Conservation (phyloP, 202 grass and related monocot species). For the Cymbopogon flexuosus region DNA sequence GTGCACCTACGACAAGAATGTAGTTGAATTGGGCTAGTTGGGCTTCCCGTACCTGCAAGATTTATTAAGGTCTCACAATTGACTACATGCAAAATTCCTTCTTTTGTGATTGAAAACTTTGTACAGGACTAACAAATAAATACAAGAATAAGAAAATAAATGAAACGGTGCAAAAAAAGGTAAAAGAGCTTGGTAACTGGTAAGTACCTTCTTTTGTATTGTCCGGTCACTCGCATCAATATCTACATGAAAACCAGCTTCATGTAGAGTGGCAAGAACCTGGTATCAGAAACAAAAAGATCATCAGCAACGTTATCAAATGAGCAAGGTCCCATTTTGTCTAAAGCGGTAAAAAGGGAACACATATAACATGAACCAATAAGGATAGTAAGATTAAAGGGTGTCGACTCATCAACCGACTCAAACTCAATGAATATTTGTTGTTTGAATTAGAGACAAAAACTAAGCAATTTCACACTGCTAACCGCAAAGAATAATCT, state of each 20-base stretch:
- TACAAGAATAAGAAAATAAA: not conserved
- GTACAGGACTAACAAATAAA: not conserved
- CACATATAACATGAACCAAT: not conserved
- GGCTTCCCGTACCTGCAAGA: slow-evolving; percentile 77
- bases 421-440: not conserved
- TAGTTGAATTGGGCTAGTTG: slow-evolving; percentile 93
- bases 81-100: not conserved
- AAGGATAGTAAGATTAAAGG: not conserved
- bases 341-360: not conserved
- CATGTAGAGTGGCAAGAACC: slow-evolving; percentile 64
- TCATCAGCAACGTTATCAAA: slow-evolving; percentile 2
- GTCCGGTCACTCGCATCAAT: slow-evolving; percentile 79
- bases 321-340: not conserved
- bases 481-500: not conserved
- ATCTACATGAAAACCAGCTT: slow-evolving; percentile 79
- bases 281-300: slow-evolving; percentile 25
- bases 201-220: slow-evolving; percentile 91
- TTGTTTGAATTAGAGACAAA: not conserved
- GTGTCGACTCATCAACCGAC: not conserved
- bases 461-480: not conserved
- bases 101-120: not conserved
- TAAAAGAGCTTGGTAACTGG: not conserved
- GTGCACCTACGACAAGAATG: slow-evolving; percentile 85
- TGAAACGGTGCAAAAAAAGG: not conserved
- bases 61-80: not conserved